phyloP scores from a whole-genome alignment of 2,329 filamentous ascomycete genomes.

The Mycosphaerella arachidis region DNA sequence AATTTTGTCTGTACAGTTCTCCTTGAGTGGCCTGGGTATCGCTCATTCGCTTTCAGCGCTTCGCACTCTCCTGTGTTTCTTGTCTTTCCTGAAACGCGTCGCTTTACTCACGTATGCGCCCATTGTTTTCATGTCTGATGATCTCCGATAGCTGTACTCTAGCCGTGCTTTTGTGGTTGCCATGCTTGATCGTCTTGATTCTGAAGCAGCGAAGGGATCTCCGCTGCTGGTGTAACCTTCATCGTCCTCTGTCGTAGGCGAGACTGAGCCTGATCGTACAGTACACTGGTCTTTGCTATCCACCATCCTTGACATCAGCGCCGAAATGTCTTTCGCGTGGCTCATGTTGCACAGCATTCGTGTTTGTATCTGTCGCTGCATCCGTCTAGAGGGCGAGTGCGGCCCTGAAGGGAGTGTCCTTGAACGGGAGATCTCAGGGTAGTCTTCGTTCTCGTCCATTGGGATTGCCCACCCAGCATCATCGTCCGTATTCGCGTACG shows the following conservation, averaged over 20 bases:
- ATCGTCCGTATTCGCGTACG: slow-evolving; percentile 31
- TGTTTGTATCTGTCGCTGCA: slow-evolving; percentile 39
- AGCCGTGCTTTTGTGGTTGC: slow-evolving; percentile 14
- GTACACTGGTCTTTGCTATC: slow-evolving; percentile 40
- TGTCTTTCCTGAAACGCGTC: slow-evolving; percentile 21
- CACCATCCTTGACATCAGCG: slow-evolving; percentile 41
- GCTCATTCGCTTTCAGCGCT: slow-evolving; percentile 17
- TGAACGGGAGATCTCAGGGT: slow-evolving; percentile 10
- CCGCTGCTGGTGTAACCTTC: slow-evolving; percentile 27
- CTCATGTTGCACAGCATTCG: slow-evolving; percentile 38
- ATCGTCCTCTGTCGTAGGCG: slow-evolving; percentile 16
- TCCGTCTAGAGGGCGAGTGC: slow-evolving; percentile 36
- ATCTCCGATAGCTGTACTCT: slow-evolving; percentile 17
- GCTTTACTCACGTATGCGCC: slow-evolving; percentile 28
- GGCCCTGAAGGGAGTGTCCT: slow-evolving; percentile 17
- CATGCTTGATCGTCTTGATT: slow-evolving; percentile 21
- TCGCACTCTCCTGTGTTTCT: slow-evolving; percentile 14
- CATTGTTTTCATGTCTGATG: slow-evolving; percentile 21
- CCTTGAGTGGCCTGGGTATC: slow-evolving; percentile 1
- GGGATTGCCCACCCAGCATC: slow-evolving; percentile 30
- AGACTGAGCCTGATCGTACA: background rate
- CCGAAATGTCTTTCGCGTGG: slow-evolving; percentile 39
- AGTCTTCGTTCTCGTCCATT: slow-evolving; percentile 12
- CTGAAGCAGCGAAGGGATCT: background rate
- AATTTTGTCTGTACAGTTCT: background rate